Percentiles rank a stretch among this genome's conserved stretches.
Conservation (phyloP, 164 flowering plant genomes). For the Magnolia kwangsiensis region DNA sequence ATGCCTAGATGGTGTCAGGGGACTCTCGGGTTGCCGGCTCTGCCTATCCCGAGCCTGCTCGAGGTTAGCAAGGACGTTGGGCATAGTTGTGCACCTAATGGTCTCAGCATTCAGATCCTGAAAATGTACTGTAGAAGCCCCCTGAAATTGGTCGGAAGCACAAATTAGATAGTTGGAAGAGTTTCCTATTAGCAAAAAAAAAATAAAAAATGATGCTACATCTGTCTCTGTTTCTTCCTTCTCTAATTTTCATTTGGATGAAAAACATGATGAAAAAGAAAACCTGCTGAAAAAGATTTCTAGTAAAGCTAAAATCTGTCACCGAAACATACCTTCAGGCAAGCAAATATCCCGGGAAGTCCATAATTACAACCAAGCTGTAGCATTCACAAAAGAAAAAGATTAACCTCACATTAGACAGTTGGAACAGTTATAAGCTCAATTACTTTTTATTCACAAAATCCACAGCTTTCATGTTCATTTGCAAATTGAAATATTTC, state of each 20-base stretch:
- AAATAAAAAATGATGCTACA: neutral
- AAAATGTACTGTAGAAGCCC: constrained; percentile 76
- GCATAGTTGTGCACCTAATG: constrained; percentile 77
- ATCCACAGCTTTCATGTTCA: neutral
- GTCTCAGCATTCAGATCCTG: constrained; percentile 87
- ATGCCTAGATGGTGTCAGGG: constrained; percentile 83
- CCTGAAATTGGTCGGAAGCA: constrained; percentile 37
- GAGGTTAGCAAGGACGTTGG: constrained; percentile 87
- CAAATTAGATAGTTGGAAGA: neutral
- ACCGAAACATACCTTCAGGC: constrained; percentile 65
- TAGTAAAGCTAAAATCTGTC: neutral
- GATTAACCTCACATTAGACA: neutral
- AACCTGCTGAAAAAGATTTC: neutral
- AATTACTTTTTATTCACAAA: neutral
- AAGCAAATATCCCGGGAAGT: constrained; percentile 91
- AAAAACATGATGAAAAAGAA: neutral
- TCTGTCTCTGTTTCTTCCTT: neutral
- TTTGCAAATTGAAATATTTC: neutral
- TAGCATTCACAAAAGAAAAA: constrained; percentile 9
- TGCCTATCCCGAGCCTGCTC: constrained; percentile 87
- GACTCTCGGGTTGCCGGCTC: constrained; percentile 78
- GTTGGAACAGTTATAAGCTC: neutral
- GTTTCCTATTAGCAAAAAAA: neutral
- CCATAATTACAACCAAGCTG: constrained; percentile 93
- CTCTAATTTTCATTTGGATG: neutral